Evolutionary conservation across 2,329 filamentous ascomycete species (phyloP).

Genomic region (Diaporthe citri): DNA sequence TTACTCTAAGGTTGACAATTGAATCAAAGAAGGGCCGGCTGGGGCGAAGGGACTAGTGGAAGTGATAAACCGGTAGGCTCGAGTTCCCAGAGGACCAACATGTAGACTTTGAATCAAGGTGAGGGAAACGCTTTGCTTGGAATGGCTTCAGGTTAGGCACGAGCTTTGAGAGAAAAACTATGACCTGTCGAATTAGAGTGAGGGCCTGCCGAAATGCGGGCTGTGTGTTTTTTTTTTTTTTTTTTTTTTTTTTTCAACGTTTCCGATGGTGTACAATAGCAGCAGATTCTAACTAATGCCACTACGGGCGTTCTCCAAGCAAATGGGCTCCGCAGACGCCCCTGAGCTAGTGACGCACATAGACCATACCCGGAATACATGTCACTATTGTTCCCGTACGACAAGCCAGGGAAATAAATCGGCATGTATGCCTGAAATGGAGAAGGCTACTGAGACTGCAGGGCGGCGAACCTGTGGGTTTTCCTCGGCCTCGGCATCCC

Average conservation of each 20-base stretch:
- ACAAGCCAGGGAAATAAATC: constrained; percentile 15
- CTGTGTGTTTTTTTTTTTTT: too few relatives aligned
- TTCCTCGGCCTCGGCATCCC: constrained; percentile 1
- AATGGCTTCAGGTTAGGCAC: too few relatives aligned
- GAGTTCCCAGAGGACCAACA: too few relatives aligned
- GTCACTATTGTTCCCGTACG: neutral
- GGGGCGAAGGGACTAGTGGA: too few relatives aligned
- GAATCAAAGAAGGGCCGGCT: too few relatives aligned
- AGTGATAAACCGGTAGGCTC: too few relatives aligned
- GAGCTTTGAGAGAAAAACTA: too few relatives aligned
- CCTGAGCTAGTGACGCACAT: constrained; percentile 30
- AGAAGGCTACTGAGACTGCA: constrained; percentile 15
- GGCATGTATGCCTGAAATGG: neutral
- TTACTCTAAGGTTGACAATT: too few relatives aligned
- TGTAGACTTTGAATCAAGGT: too few relatives aligned
- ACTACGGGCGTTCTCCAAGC: constrained; percentile 19
- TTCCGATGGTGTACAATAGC: neutral
- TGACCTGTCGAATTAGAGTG: too few relatives aligned
- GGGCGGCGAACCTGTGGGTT: constrained; percentile 8
- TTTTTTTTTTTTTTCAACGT: constrained; percentile 27
- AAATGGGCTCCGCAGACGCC: constrained; percentile 19
- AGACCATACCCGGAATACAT: constrained; percentile 4
- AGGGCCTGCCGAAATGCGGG: neutral
- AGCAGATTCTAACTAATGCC: constrained; percentile 31
- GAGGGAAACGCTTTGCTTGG: too few relatives aligned